A percentile compares a stretch with the other conserved stretches of the same genome.
These are phyloP conservation scores for Paradendryphiella salina DNA, from an alignment of 2,329 filamentous ascomycete species.

Conservation along the genomic window DNA sequence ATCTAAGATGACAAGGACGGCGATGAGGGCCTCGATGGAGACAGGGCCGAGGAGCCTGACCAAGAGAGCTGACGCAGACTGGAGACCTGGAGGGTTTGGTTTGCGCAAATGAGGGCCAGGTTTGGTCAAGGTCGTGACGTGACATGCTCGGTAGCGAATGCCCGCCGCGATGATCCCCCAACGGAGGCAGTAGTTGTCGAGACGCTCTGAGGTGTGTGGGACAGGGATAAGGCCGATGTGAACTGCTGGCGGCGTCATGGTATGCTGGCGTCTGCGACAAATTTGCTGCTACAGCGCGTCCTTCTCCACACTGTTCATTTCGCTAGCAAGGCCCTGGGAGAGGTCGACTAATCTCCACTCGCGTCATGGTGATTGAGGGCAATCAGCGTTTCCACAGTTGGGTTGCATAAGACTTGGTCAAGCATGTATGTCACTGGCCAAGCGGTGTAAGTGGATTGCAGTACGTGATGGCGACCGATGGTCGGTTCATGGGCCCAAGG, in stretches of 20 bases:
- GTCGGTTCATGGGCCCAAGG: conserved; percentile 28
- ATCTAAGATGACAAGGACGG: conserved; percentile 34
- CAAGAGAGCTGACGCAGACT: conserved; percentile 25
- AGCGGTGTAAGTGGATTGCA: conserved; percentile 9
- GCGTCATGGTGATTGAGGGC: conserved; percentile 26
- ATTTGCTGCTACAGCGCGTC: conserved; percentile 36
- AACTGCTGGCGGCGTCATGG: conserved; percentile 27
- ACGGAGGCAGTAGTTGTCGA: conserved; percentile 13
- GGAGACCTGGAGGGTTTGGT: conserved; percentile 11
- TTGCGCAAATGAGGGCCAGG: conserved; percentile 16
- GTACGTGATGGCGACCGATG: conserved; percentile 19
- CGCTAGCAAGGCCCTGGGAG: conserved; percentile 36
- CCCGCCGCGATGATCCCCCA: conserved; percentile 13
- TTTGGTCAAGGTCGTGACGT: conserved; percentile 13
- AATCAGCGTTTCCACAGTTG: conserved; percentile 14
- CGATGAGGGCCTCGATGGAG: conserved; percentile 23
- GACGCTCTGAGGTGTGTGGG: conserved; percentile 4
- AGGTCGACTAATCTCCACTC: conserved; percentile 35
- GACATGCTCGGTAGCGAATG: conserved; percentile 13
- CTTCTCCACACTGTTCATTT: conserved; percentile 47
- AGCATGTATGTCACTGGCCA: conserved; percentile 26
- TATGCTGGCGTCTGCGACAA: conserved; percentile 35
- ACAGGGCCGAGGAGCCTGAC: conserved; percentile 31
- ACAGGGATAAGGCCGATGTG: conserved; percentile 31
- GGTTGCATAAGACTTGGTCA: conserved; percentile 31